These are phyloP conservation scores for Stagonosporopsis rhizophila DNA, from an alignment of 2,329 filamentous ascomycete genomes.

Conservation along the genomic window DNA sequence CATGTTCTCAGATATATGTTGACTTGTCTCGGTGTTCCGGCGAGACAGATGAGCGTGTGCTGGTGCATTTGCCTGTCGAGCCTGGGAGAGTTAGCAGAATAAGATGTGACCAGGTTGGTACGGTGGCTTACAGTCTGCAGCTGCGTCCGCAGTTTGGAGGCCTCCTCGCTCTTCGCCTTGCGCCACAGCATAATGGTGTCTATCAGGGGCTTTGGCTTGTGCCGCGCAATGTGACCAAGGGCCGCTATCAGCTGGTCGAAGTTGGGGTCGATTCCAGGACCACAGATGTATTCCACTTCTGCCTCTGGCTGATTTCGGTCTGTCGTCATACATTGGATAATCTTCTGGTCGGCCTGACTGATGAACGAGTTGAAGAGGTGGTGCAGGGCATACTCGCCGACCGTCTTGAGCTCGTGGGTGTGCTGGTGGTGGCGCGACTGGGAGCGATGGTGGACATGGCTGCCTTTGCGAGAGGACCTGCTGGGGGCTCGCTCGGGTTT, in stretches of 20 bases:
- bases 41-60: slow-evolving; percentile 40
- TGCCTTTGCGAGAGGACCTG: slow-evolving; percentile 72
- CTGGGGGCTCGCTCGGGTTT: slow-evolving; percentile 57
- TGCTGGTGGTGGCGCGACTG: slow-evolving; percentile 68
- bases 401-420: slow-evolving; percentile 81
- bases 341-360: slow-evolving; percentile 93
- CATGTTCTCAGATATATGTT: slow-evolving; percentile 35
- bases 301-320: slow-evolving; percentile 81
- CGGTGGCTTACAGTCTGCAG: slow-evolving; percentile 38
- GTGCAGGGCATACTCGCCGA: slow-evolving; percentile 97
- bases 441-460: slow-evolving; percentile 77
- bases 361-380: slow-evolving; percentile 98
- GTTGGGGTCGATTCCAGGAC: slow-evolving; percentile 81
- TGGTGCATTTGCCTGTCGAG: slow-evolving; percentile 35
- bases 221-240: slow-evolving; percentile 90
- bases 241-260: slow-evolving; percentile 96
- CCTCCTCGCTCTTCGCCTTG: slow-evolving; percentile 91
- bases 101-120: background rate
- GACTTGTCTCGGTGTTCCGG: slow-evolving; percentile 47
- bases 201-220: slow-evolving; percentile 93
- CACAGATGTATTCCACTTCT: slow-evolving; percentile 87
- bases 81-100: slow-evolving; percentile 34
- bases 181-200: slow-evolving; percentile 99
- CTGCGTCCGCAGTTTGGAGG: slow-evolving; percentile 52
- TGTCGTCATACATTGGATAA: slow-evolving; percentile 84